Base-by-base conservation (phyloP, 768 basidiomycete genomes). In the Panaeolus cyanescens region DNA sequence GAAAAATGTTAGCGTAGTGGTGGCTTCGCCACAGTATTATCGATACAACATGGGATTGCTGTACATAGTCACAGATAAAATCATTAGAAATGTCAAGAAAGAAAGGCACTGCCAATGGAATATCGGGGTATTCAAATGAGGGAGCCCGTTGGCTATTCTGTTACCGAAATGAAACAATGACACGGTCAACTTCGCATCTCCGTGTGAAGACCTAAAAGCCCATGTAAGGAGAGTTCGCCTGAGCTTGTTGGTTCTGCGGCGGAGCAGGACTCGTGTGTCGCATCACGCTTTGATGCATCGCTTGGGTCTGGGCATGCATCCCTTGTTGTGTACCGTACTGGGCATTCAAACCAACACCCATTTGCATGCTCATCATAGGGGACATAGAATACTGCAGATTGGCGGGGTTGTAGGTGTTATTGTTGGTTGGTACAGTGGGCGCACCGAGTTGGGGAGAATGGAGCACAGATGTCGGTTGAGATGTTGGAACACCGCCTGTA, bases 201-300 rank as follows among this genome's bases (percentile, higher is more conserved):
- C n/a, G n/a, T n/a, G 31, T 30, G 59, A 34, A 33, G 13, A 39
- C 54, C 33, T 36, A 59, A 74, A 82, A 79, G 66, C 22, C 74
- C 77, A 62, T 80, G 81, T 34, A 50, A 9, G 45, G 45, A 12
- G 57, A 32, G n/a, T 37, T 39, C 50, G 36, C 32, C 9, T 32
- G 32, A 17, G 55, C 55, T 42, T 66, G 61, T 62, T 70, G 70
- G 53, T 73, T 71, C 28, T 70, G 67, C n/a, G 66, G 71, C 10
- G 86, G 87, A 13, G 79, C 83, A 13, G 91, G 89, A 70, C 85
- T 91, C 12, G 90, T 84, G 72, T 93, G 89, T 61, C 92, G 85
- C 90, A 93, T 88, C 59, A 93, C 89, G 64, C 90, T 92, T 69
- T 89, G 87, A 58, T 92, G 91, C 87, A 93, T 91, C n/a, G 90